Conservation (phyloP, 306 rosid genomes). For the Sechiopsis laciniata region DNA sequence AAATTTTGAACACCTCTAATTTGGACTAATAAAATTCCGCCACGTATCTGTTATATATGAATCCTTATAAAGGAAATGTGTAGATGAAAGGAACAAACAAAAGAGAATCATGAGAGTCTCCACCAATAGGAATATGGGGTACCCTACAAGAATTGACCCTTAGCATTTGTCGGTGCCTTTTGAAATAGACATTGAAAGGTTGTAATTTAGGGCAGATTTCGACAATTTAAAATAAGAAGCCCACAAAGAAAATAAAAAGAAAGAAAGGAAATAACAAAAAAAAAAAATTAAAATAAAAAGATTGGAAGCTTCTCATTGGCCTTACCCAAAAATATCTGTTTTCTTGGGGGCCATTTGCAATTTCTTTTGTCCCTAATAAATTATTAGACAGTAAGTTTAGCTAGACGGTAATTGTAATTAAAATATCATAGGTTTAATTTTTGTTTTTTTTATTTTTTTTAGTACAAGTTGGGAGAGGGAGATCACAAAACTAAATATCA, state of each 20-base stretch:
- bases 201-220: constrained; percentile 3
- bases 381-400: background rate
- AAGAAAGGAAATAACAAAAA: background rate
- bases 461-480: too few relatives aligned
- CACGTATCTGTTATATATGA: background rate
- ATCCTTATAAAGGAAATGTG: background rate
- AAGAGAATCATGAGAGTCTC: constrained; percentile 14
- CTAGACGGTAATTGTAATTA: too few relatives aligned
- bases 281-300: too few relatives aligned
- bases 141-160: constrained; percentile 5
- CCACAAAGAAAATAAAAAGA: background rate
- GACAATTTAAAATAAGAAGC: background rate
- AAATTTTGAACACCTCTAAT: background rate
- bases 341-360: background rate
- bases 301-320: background rate
- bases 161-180: background rate
- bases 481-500: too few relatives aligned
- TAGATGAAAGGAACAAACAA: background rate
- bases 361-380: background rate
- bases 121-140: background rate
- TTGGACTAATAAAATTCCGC: background rate
- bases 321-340: background rate
- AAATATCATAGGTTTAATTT: too few relatives aligned
- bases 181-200: background rate
- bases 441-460: too few relatives aligned